phyloP scores from a whole-genome alignment of 768 basidiomycete genomes.

The Mycena alexandri region DNA sequence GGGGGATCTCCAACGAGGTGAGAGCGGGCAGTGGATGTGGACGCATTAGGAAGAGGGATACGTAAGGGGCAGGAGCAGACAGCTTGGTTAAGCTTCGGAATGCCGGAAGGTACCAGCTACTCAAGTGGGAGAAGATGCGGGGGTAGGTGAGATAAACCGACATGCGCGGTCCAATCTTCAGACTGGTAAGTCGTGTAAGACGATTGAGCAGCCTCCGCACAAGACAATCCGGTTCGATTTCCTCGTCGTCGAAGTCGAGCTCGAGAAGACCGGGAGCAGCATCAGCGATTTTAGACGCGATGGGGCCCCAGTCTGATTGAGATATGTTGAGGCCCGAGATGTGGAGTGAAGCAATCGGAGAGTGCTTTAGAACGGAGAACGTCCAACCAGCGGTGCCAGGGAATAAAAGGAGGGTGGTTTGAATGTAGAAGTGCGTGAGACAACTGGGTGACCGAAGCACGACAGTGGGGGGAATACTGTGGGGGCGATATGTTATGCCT shows the following conservation, averaged over 20 bases:
- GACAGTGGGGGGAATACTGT: background rate
- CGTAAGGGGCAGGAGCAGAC: background rate
- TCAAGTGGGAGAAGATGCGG: constrained; percentile 13
- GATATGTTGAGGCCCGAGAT: constrained; percentile 14
- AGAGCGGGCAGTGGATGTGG: constrained; percentile 15
- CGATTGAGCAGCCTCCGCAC: constrained; percentile 4
- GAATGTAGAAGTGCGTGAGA: constrained; percentile 5
- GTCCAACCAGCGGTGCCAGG: constrained; percentile 17
- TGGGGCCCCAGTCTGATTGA: constrained; percentile 1
- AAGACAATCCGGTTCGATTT: constrained; percentile 9
- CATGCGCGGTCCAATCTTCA: constrained; percentile 7
- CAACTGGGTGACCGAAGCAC: background rate
- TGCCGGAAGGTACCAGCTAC: constrained; percentile 19
- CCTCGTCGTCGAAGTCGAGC: constrained; percentile 4
- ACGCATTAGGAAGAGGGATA: constrained; percentile 15
- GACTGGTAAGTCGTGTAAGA: background rate
- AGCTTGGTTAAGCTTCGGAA: constrained; percentile 13
- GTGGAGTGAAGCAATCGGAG: constrained; percentile 14
- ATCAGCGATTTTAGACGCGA: background rate
- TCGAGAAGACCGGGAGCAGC: constrained; percentile 20
- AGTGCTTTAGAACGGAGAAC: constrained; percentile 5
- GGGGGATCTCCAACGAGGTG: background rate
- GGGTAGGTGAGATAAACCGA: constrained; percentile 10
- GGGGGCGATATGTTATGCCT: constrained; percentile 14
- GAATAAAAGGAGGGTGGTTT: constrained; percentile 15